Evolutionary conservation across 495 filamentous ascomycete genomes (phyloP).

Genomic region (Aspergillus biplanus): DNA sequence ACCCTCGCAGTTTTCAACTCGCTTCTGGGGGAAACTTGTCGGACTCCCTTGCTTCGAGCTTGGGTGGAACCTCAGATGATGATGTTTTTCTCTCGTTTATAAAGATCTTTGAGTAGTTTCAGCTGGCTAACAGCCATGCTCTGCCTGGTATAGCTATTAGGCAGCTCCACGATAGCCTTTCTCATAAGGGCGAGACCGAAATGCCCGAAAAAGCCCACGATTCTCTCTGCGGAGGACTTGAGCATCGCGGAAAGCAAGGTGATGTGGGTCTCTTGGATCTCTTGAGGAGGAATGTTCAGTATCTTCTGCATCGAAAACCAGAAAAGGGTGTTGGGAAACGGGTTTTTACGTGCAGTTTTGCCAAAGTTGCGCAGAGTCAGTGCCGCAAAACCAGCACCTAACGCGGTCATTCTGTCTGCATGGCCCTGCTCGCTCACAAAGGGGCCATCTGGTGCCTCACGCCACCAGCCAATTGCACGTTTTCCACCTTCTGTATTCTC

Average conservation of each 20-base stretch:
- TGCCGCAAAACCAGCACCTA: constrained; percentile 82
- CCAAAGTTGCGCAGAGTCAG: constrained; percentile 80
- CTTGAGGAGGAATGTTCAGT: constrained; percentile 65
- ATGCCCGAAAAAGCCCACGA: constrained; percentile 77
- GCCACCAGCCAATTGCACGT: constrained; percentile 73
- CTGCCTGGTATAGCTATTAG: constrained; percentile 51
- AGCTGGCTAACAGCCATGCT: constrained; percentile 61
- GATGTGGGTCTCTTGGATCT: constrained; percentile 77
- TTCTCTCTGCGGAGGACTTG: constrained; percentile 66
- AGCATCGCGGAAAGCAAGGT: constrained; percentile 78
- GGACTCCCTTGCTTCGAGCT: not conserved
- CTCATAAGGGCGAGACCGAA: constrained; percentile 66
- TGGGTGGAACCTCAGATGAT: constrained; percentile 38
- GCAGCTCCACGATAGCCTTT: constrained; percentile 69
- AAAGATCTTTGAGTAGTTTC: constrained; percentile 59
- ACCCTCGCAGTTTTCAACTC: not conserved
- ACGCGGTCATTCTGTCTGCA: constrained; percentile 78
- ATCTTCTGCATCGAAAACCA: constrained; percentile 78
- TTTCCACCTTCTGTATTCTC: constrained; percentile 74
- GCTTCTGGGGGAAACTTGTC: not conserved
- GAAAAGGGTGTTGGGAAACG: constrained; percentile 77
- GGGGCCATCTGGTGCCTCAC: constrained; percentile 51
- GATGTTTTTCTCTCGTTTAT: constrained; percentile 63
- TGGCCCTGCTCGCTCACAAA: constrained; percentile 71
- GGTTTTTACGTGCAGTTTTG: constrained; percentile 66